Evolutionary conservation across 352 stramenopile genomes (phyloP).

Genomic region (Thraustochytrium sp.): DNA sequence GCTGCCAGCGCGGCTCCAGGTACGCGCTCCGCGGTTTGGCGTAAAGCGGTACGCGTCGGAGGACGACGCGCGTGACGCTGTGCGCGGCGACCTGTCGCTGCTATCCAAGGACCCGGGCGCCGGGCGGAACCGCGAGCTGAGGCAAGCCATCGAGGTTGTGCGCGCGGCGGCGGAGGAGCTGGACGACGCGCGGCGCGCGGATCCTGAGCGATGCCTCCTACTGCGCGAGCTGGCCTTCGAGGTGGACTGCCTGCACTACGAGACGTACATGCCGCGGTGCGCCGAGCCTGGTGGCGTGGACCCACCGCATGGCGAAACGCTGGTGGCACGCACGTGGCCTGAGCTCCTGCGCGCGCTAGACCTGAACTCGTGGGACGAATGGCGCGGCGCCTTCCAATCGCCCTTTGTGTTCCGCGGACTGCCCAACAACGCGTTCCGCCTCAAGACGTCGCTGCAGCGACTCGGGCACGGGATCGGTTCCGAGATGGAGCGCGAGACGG

Average conservation of each 20-base stretch:
- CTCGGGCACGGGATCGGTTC: background rate
- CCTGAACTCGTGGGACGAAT: conserved; percentile 18
- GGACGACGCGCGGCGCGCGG: background rate
- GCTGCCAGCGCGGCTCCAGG: no score
- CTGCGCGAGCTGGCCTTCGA: background rate
- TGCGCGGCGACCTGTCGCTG: background rate
- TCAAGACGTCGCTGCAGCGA: conserved; percentile 12
- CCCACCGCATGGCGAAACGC: background rate
- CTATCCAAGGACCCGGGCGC: background rate
- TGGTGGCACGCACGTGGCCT: conserved; percentile 2
- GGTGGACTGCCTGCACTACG: conserved; percentile 3
- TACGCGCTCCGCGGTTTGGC: no score
- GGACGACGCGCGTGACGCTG: no score
- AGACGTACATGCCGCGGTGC: background rate
- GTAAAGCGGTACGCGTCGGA: no score
- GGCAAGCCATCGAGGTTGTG: background rate
- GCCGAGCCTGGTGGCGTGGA: background rate
- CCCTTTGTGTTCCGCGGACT: conserved; percentile 32
- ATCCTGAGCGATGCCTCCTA: background rate
- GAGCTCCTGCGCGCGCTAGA: conserved; percentile 22
- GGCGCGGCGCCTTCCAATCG: background rate
- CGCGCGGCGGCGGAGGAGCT: background rate
- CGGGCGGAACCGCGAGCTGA: background rate
- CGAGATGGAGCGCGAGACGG: background rate
- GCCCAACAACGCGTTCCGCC: background rate